Evolutionary conservation across 257 asterid genomes (phyloP).

Genomic region (Mitragyna speciosa): DNA sequence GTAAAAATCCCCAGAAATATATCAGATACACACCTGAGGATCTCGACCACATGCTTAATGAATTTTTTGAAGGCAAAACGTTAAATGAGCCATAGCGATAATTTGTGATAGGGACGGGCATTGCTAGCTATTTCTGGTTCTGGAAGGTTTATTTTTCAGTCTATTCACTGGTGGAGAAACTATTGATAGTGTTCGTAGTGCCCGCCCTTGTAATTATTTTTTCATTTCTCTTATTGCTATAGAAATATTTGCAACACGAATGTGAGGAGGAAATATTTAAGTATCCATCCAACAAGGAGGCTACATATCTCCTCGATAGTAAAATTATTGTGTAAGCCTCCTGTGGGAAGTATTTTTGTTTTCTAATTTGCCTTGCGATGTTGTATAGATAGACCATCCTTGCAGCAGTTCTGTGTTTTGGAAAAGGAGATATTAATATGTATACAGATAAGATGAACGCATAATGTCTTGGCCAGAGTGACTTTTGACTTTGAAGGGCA

Average conservation of each 20-base stretch:
- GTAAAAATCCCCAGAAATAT: conserved; percentile 93
- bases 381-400: background rate
- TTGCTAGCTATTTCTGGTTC: conserved; percentile 2
- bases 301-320: background rate
- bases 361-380: background rate
- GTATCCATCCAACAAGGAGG: conserved; percentile 9
- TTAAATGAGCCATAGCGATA: conserved; percentile 80
- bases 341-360: background rate
- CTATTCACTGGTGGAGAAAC: background rate
- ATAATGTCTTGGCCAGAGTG: background rate
- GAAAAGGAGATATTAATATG: too few species aligned
- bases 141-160: background rate
- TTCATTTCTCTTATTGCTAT: background rate
- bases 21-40: conserved; percentile 95
- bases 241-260: background rate
- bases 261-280: background rate
- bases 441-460: background rate
- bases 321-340: background rate
- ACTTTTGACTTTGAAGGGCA: background rate
- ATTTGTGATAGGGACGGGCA: conserved; percentile 2
- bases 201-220: background rate
- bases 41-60: conserved; percentile 97
- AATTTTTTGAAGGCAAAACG: conserved; percentile 96
- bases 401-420: too few species aligned
- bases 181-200: background rate